These are phyloP conservation scores for Porcisia hertigi DNA, from an alignment of 208 protist genomes.

Conservation along the genomic window DNA sequence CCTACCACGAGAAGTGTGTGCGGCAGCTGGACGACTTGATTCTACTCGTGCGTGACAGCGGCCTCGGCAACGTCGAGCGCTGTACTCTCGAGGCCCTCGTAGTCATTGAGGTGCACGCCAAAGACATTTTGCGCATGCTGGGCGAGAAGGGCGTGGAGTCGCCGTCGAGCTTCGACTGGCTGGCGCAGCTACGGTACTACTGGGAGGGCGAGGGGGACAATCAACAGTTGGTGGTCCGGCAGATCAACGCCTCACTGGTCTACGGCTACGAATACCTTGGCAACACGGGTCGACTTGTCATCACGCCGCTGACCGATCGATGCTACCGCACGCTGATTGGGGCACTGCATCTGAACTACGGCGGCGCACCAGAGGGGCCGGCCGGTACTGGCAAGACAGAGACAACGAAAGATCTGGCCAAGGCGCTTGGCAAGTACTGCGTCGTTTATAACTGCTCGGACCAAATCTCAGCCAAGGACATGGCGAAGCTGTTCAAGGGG, in stretches of 20 bases:
- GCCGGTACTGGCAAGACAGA: conserved; percentile 98
- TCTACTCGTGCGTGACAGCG: conserved; percentile 89
- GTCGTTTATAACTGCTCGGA: conserved; percentile 99
- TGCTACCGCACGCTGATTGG: conserved; percentile 96
- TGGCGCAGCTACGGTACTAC: conserved; percentile 97
- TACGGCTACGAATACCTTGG: conserved; percentile 98
- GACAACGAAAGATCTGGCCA: conserved; percentile 98
- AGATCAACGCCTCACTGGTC: conserved; percentile 92
- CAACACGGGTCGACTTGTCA: conserved; percentile 95
- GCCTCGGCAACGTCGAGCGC: conserved; percentile 82
- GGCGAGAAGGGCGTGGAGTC: conserved; percentile 89
- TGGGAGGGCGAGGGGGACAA: conserved; percentile 75
- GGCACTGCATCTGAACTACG: conserved; percentile 96
- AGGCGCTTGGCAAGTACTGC: conserved; percentile 95
- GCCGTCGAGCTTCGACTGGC: conserved; percentile 96
- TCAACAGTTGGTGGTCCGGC: conserved; percentile 83
- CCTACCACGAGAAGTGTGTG: conserved; percentile 88
- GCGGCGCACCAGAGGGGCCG: conserved; percentile 96
- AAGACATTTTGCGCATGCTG: conserved; percentile 93
- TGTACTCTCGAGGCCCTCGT: conserved; percentile 94
- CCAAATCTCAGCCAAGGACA: conserved; percentile 94
- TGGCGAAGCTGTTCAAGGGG: conserved; percentile 97
- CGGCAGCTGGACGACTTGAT: conserved; percentile 92
- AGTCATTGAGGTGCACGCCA: conserved; percentile 94
- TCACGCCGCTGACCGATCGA: conserved; percentile 96